Base-by-base conservation (phyloP, 2,329 filamentous ascomycete genomes). In the Penicillium decumbens region DNA sequence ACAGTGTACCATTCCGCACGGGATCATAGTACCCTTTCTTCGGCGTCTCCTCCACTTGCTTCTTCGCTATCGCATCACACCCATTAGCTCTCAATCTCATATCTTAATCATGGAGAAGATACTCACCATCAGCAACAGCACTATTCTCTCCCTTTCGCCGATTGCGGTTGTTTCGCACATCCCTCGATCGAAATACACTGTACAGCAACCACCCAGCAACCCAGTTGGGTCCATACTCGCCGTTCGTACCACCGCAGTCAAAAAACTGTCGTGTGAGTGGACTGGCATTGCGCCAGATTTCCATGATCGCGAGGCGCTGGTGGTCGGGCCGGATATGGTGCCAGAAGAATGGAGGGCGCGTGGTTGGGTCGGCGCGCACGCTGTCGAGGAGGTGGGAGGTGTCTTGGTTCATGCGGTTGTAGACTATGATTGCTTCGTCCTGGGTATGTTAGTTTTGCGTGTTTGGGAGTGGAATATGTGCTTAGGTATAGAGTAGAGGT, bases 221-320 rank as follows among this genome's bases (percentile, higher is more conserved):
- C 72, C 72, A 75, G 49, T 75, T 75, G 5, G 72, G 72, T 6
- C 68, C 71, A 50, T 74, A 71, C 57, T 75, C 72, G 50, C 72
- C 71, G 25, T 63, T 66, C 1, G 70, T 74, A 18, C 58, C 61
- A 20, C 72, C 72, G 5, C 61, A 66, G 38, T 73, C 69, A 44
- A 75, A 75, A 4, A 72, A 57, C 20, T 59, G 64, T 6, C 70
- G 62, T 23, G 71, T 72, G 4, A 67, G 56, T 6, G 70, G 66
- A 1, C 65, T 65, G 0, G 72, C 68, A 35, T 70, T 71, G 41
- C 65, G 65, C 62, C 71, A 72, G 43, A 73, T 74, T 49, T 73
- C 69, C 49, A 69, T 59, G 44, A 74, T 68, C 1, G 64, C 72
- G 65, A 68, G 71, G 30, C 66, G 66, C 54, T 73, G 72, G 24